Evolutionary conservation across 192 early-diverging fungal species (phyloP).

Genomic region (Entomortierella chlamydospora): DNA sequence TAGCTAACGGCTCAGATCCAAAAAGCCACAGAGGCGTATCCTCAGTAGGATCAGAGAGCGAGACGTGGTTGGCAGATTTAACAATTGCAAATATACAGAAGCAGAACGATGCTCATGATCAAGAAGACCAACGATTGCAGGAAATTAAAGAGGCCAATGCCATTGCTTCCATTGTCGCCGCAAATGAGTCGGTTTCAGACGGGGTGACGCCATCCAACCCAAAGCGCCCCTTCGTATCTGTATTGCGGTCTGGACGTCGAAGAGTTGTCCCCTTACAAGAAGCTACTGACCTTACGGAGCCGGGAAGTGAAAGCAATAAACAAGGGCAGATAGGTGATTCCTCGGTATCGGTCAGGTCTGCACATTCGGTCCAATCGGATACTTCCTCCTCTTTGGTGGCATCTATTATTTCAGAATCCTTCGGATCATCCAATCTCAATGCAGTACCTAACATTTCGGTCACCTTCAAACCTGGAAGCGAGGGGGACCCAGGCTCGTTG

Average conservation of each 20-base stretch:
- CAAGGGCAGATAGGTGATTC: background rate
- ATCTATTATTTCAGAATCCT: conserved; percentile 1
- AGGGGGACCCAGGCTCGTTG: background rate
- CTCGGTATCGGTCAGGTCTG: background rate
- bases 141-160: background rate
- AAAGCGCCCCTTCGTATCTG: background rate
- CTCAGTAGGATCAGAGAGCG: background rate
- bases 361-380: background rate
- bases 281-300: background rate
- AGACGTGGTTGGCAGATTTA: conserved; percentile 12
- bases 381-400: conserved; percentile 1
- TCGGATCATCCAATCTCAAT: background rate
- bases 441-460: background rate
- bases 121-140: conserved; percentile 4
- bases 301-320: background rate
- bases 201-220: background rate
- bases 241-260: background rate
- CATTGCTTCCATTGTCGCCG: background rate
- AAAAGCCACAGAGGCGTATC: background rate
- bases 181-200: background rate
- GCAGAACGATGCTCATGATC: conserved; percentile 21
- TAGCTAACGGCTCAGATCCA: conserved; percentile 1
- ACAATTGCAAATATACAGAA: conserved; percentile 26
- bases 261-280: background rate
- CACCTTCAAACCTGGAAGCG: conserved; percentile 3